Evolutionary conservation across 495 filamentous ascomycete species (phyloP).

Genomic region (Neurospora tetraspora): DNA sequence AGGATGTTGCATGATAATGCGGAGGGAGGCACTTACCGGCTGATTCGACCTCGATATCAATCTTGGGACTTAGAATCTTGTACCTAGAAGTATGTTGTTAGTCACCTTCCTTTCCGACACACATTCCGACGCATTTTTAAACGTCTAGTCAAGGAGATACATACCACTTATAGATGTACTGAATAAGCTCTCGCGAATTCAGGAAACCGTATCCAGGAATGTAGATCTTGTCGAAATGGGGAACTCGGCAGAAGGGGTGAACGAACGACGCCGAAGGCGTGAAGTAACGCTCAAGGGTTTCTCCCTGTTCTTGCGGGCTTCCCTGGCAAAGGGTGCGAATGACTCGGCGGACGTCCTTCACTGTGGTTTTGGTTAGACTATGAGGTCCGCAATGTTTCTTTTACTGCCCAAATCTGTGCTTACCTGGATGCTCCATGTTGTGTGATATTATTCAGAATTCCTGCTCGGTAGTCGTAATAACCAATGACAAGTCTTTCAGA

Average conservation of each 20-base stretch:
- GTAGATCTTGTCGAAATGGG: conserved; percentile 36
- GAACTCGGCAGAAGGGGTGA: conserved; percentile 73
- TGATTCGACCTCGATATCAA: conserved; percentile 58
- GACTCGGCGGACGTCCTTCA: conserved; percentile 43
- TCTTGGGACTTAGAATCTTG: conserved; percentile 69
- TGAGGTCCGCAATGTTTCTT: background rate
- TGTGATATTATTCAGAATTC: background rate
- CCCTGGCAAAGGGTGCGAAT: conserved; percentile 59
- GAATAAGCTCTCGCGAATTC: conserved; percentile 51
- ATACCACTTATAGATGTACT: conserved; percentile 68
- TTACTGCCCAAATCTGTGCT: background rate
- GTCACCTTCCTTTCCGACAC: background rate
- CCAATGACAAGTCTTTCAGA: background rate
- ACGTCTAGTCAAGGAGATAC: background rate
- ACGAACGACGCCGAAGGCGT: conserved; percentile 57
- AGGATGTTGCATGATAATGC: background rate
- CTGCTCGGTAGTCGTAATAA: background rate
- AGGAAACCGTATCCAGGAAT: conserved; percentile 37
- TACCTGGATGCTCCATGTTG: conserved; percentile 16
- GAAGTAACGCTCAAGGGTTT: conserved; percentile 60
- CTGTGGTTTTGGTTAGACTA: conserved; percentile 24
- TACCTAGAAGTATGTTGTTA: conserved; percentile 20
- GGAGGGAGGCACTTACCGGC: conserved; percentile 39
- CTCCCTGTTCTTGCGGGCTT: conserved; percentile 49
- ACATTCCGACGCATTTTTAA: background rate